Base-by-base conservation (phyloP, 345 rosid species). In the Pelargonium nanum region DNA sequence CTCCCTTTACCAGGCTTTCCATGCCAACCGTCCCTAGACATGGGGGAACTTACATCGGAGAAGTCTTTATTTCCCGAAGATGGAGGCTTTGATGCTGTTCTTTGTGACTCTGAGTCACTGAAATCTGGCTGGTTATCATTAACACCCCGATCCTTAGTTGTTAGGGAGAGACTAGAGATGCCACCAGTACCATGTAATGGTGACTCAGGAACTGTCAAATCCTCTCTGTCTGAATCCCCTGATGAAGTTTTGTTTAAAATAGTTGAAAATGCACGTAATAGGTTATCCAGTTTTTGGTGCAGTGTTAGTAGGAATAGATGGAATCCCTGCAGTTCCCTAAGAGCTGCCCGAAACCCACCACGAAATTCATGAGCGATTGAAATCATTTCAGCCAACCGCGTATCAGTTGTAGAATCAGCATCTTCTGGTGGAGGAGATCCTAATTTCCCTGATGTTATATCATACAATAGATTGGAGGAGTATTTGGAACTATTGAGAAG, bases 291-390 rank as follows among this genome's bases (percentile, higher is more conserved):
- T 67, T 90, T 93, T 68, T 87, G 95, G 73, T 93, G 87, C 67
- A 93, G 95, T 16, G 99, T 86, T 57, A 93, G 86, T 10, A 93
- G 83, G 76, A 90, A 93, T 55, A 93, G 79, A 65, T 90, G 96
- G 78, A 93, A 85, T 54, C 95, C 85, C 70, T 93, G 99, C 60
- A 93, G 82, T 73, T 90, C 96, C 65, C 95, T 84, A 56, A 93
- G 77, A 73, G 96, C 92, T 66, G 90, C 83, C 21, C 92, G 96
- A 19, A 93, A 93, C 59, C 95, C 99, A 68, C 75, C 61, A 53
- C 90, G 89, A 54, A 93, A 93, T 74, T 72, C 88, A 34, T 81
- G 86, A 72, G 80, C 73, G 53, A 71, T 80, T 51, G 85, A 79
- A 32, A 61, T 63, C 54, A 78, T 63, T 63, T 80, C 86, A 58